These are phyloP conservation scores for Brassica incana DNA, from an alignment of 345 rosid species.

Conservation along the genomic window DNA sequence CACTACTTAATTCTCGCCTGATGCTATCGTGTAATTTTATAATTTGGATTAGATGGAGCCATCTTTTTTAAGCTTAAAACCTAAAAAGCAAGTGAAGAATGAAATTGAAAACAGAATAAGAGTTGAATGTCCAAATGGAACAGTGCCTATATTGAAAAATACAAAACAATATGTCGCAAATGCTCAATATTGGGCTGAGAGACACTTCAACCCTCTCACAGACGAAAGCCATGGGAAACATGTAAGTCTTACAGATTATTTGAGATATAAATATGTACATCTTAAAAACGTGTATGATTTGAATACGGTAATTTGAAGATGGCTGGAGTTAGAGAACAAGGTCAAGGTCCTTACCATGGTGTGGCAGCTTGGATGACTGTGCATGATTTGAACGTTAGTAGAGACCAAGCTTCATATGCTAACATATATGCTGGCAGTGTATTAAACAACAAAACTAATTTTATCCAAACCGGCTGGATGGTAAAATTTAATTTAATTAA, in stretches of 20 bases:
- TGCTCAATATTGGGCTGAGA: neutral
- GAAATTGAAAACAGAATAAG: neutral
- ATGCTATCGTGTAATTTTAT: neutral
- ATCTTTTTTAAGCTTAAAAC: constrained; percentile 5
- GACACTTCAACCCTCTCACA: neutral
- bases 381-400: neutral
- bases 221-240: neutral
- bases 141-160: neutral
- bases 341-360: neutral
- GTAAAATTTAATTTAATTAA: neutral
- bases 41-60: constrained; percentile 4
- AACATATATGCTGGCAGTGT: neutral
- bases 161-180: neutral
- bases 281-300: neutral
- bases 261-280: neutral
- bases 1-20: neutral
- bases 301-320: neutral
- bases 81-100: neutral
- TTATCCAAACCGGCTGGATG: constrained; percentile 27
- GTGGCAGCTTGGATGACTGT: neutral
- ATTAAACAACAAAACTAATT: neutral
- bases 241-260: neutral
- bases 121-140: neutral
- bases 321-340: constrained; percentile 5
- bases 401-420: constrained; percentile 4